Evolutionary conservation across 176 grass and related monocot species (phyloP), one percentile per base, ranked within the genome.

Genomic region (Triticum turgidum): DNA sequence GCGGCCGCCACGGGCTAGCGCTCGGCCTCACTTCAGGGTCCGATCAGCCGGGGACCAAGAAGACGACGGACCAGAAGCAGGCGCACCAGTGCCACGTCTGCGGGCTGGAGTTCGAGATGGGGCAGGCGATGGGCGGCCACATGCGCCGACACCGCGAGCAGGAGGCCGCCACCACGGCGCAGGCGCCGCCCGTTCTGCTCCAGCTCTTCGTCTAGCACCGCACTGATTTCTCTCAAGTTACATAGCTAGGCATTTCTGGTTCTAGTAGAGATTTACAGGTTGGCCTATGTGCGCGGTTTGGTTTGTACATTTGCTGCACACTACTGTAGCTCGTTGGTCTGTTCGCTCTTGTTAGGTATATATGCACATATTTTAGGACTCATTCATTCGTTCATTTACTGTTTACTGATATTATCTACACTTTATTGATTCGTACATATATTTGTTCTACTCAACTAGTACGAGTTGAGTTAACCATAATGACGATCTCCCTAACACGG

Each of bases 61-160:
- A 66, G 38, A 65, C 64, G 12, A 71, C 83, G 78, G 62, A 3
- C 13, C 3, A 13, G 6, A 75, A 27, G 61, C 4, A 17, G 12
- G 9, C 81, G 29, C 88, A 86, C 51, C 52, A 38, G 71, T 95
- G 93, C 80, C 42, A 89, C 15, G 47, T 95, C 65, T 92, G 93
- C 66, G 90, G 90, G 0, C 45, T 76, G 0, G 88, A 61, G 17
- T 95, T 95, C 86, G 66, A 84, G 51, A 87, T 86, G 70, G 92
- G 87, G 0, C 92, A 94, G 78, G 92, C 92, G 30, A 80, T 94
- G 33, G 90, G 92, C 1, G 92, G 92, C 2, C 92, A 94, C 92
- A 94, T 94, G 92, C 61, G 92, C 0, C 83, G 89, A 0, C 93
- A 94, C 82, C 79, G 84, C 61, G 87, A 86, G 14, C 69, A 66